Base-by-base conservation (phyloP, 179 eudicot genomes). In the Monotropa hypopitys region DNA sequence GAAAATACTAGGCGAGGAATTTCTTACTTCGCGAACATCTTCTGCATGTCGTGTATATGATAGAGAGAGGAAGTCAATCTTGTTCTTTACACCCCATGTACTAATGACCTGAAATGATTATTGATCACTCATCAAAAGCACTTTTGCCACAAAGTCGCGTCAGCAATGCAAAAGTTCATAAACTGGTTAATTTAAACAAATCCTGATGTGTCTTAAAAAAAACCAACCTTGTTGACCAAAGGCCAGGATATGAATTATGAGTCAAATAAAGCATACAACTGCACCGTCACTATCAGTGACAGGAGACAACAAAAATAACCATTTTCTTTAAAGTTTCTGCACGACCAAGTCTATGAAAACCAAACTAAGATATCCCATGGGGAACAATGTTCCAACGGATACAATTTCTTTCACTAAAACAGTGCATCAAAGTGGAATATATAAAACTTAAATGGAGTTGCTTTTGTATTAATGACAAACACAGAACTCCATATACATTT, bases 21-120 rank as follows among this genome's bases (percentile, higher is more conserved):
- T n/a, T 43, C 80, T 86, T 81, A 94, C 98, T 84, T 92, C 89
- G 32, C 97, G 97, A 72, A 95, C 93, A 83, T 95, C 99, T 80
- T 91, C 95, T 73, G 97, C 97, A 75, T 93, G 93, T 11, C 99
- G 88, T 23, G 99, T 91, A 79, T 81, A 91, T 38, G 94, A 91
- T 47, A 95, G 85, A 11, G 97, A 91, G 51, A 95, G 81, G 49
- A 90, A 83, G 81, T 95, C 97, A 75, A 93, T 82, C 75, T 92
- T 93, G 87, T 95, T 95, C 62, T 85, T 83, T 42, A 81, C 84
- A 21, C 98, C 98, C 98, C 98, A 93, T 3, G 90, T 80, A 80
- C 95, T 90, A 76, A 94, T 94, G 74, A 85, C 86, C 98, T 94
- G 88, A 63, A 81, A 77, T 73, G 66, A 30, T 57, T 46, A 72